Percentiles rank a stretch among this genome's conserved stretches.
Evolutionary conservation across 495 filamentous ascomycete genomes (phyloP).

Genomic region (Aspergillus heteromorphus): DNA sequence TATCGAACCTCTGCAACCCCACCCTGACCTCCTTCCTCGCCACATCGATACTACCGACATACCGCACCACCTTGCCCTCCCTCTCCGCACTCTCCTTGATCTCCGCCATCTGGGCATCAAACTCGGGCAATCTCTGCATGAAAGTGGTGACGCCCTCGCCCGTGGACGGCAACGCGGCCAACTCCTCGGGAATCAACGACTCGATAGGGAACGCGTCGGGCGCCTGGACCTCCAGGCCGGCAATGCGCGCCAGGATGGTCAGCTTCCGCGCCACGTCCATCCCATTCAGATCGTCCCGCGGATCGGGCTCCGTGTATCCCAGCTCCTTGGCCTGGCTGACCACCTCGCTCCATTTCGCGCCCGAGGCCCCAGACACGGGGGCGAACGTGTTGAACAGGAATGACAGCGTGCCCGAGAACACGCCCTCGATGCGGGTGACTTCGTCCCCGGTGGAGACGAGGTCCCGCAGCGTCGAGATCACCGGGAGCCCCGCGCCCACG

Average conservation of each 20-base stretch:
- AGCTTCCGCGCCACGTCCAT: conserved; percentile 95
- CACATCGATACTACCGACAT: conserved; percentile 89
- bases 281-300: conserved; percentile 91
- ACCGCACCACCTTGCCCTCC: conserved; percentile 87
- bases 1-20: conserved; percentile 80
- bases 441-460: conserved; percentile 85
- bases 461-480: conserved; percentile 86
- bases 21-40: conserved; percentile 71
- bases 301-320: conserved; percentile 97
- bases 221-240: conserved; percentile 68
- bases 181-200: conserved; percentile 76
- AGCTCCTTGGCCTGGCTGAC: conserved; percentile 85
- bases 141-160: conserved; percentile 62
- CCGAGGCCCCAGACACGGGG: conserved; percentile 54
- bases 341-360: conserved; percentile 75
- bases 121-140: conserved; percentile 65
- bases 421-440: conserved; percentile 84
- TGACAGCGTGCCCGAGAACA: conserved; percentile 93
- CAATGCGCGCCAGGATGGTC: conserved; percentile 82
- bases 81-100: conserved; percentile 71
- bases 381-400: conserved; percentile 97
- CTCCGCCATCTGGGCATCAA: conserved; percentile 78
- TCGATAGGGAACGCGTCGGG: conserved; percentile 87
- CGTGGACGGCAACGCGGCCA: conserved; percentile 67
- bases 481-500: conserved; percentile 85